Evolutionary conservation across 129 eudicot species (phyloP), one percentile per base, ranked within the genome.

Genomic region (Ambrosia artemisiifolia): DNA sequence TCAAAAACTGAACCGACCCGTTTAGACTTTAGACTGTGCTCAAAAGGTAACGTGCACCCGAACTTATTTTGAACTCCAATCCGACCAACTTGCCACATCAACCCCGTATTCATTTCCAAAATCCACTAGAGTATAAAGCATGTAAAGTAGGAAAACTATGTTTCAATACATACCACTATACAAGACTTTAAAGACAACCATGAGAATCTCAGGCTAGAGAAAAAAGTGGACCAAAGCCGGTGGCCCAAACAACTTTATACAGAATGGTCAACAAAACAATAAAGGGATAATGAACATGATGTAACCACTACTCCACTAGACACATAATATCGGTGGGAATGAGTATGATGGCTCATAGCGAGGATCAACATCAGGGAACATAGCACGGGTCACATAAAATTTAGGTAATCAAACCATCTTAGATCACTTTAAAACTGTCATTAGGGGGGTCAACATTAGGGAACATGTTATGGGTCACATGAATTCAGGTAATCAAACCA

Each of bases 231-330:
- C 66, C 70, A 53, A 75, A 63, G 4, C 24, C 56, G 24, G 79
- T 65, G 72, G 79, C 24, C 79, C 79, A 64, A 65, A 75, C 56
- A 63, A 53, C 75, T 54, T 63, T 48, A 48, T 18, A 32, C 49
- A 64, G 53, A 50, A 73, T 46, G 47, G 62, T 11, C 35, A 35
- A 73, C 70, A 62, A 35, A 35, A 49, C 35, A 61, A 70, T 18
- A 19, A 51, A 33, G 13, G 18, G 11, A 35, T 35, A 16, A 61
- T 62, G 62, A 62, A 24, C 77, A n/a, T 60, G 67, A 70, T 70
- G 75, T 35, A 71, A 40, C 40, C 65, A 57, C 67, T 28, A 12
- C 56, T 20, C 40, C 65, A 57, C 67, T 28, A 12, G 14, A 43
- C 42, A 59, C 74, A 34, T 69, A 35, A 34, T 69, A 53, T 17